phyloP scores from a whole-genome alignment of 2,329 filamentous ascomycete genomes.

The Hyphodiscus sp. region DNA sequence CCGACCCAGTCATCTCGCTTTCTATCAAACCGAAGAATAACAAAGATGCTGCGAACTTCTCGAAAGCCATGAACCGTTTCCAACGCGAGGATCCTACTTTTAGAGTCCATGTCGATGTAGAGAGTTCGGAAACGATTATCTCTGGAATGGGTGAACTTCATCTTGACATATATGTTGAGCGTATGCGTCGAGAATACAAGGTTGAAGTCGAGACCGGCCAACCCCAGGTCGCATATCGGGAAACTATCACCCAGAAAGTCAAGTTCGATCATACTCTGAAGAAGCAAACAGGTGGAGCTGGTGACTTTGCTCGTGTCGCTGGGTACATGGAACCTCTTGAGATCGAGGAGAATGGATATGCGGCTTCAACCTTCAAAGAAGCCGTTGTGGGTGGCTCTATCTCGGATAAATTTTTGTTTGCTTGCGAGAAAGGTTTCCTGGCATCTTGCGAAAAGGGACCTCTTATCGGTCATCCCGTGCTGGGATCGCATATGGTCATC shows the following conservation, averaged over 20 bases:
- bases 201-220: constrained; percentile 95
- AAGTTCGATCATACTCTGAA: constrained; percentile 91
- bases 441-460: constrained; percentile 78
- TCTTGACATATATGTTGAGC: constrained; percentile 94
- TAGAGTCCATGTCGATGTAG: constrained; percentile 83
- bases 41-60: constrained; percentile 90
- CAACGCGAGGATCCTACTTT: constrained; percentile 98
- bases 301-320: constrained; percentile 88
- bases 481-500: constrained; percentile 84
- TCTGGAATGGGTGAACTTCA: constrained; percentile 98
- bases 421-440: constrained; percentile 93
- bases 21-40: constrained; percentile 94
- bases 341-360: constrained; percentile 39
- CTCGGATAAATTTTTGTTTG: constrained; percentile 89
- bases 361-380: constrained; percentile 75
- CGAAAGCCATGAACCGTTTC: constrained; percentile 98
- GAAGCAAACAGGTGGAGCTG: constrained; percentile 92
- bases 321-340: constrained; percentile 84
- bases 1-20: constrained; percentile 94
- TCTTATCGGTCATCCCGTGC: constrained; percentile 84
- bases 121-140: constrained; percentile 95
- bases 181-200: constrained; percentile 92
- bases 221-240: constrained; percentile 93
- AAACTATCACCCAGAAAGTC: constrained; percentile 75
- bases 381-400: constrained; percentile 86